phyloP scores from a whole-genome alignment of 176 grass and related monocot genomes.

The Hyparrhenia diplandra region DNA sequence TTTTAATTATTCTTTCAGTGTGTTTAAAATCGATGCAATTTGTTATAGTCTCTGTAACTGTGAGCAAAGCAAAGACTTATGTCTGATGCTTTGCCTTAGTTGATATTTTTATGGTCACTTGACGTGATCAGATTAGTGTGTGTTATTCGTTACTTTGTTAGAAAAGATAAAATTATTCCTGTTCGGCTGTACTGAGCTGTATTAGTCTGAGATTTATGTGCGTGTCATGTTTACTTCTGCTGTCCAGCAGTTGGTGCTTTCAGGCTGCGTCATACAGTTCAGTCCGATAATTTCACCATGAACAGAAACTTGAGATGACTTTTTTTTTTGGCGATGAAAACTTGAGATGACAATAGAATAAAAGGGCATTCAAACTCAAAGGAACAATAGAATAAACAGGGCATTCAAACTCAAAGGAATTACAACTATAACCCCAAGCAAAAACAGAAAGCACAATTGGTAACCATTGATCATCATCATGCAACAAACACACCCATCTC shows the following conservation, averaged over 20 bases:
- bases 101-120: too few species aligned
- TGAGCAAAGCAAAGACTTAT: too few species aligned
- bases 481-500: slow-evolving; percentile 1
- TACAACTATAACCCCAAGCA: neutral
- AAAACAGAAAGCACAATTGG: neutral
- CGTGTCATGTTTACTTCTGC: neutral
- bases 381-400: neutral
- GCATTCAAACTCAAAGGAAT: neutral
- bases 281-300: neutral
- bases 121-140: slow-evolving; percentile 31
- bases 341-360: too few species aligned
- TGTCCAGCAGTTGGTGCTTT: neutral
- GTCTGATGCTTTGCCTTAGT: too few species aligned
- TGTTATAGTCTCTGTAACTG: too few species aligned
- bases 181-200: neutral
- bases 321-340: too few species aligned
- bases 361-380: too few species aligned
- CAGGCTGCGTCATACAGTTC: neutral
- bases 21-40: too few species aligned
- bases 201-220: neutral
- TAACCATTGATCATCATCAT: neutral
- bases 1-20: too few species aligned
- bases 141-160: slow-evolving; percentile 18
- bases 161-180: neutral
- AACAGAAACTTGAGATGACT: neutral